Evolutionary conservation across 192 early-diverging fungal species (phyloP).

Genomic region (Backusella morwellensis): DNA sequence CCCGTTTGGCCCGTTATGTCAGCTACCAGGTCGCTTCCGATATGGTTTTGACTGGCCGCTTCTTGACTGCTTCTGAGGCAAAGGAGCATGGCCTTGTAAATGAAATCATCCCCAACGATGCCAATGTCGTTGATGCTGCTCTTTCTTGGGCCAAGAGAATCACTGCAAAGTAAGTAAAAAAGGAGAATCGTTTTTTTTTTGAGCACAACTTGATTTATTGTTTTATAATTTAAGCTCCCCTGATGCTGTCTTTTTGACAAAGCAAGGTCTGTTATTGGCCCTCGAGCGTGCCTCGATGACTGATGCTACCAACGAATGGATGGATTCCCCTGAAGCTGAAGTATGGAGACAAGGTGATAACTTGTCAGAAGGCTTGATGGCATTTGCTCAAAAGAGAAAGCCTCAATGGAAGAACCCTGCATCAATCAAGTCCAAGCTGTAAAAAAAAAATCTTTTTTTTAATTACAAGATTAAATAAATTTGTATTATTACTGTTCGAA

Average conservation of each 20-base stretch:
- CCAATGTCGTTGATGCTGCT: constrained; percentile 24
- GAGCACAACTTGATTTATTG: neutral
- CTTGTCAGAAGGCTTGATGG: constrained; percentile 34
- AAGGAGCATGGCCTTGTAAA: constrained; percentile 40
- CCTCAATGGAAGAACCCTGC: constrained; percentile 38
- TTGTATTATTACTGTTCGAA: neutral
- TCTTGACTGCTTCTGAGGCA: constrained; percentile 35
- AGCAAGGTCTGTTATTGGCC: constrained; percentile 34
- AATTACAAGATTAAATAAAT: neutral
- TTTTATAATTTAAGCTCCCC: constrained; percentile 31
- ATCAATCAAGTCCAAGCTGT: neutral
- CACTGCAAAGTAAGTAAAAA: constrained; percentile 22
- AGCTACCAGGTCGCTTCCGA: constrained; percentile 40
- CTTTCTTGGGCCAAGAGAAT: constrained; percentile 33
- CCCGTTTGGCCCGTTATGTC: constrained; percentile 29
- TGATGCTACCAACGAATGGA: constrained; percentile 23
- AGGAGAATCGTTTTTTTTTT: neutral
- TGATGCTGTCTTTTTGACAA: constrained; percentile 41
- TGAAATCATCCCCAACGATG: constrained; percentile 26
- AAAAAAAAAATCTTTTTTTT: neutral
- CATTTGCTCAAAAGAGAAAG: constrained; percentile 40
- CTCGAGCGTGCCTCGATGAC: constrained; percentile 33
- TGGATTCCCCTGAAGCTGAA: constrained; percentile 23
- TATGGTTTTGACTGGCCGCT: constrained; percentile 38
- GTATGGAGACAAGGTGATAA: constrained; percentile 27